phyloP scores from a whole-genome alignment of 164 flowering plant genomes.

The Nymphaea colorata region DNA sequence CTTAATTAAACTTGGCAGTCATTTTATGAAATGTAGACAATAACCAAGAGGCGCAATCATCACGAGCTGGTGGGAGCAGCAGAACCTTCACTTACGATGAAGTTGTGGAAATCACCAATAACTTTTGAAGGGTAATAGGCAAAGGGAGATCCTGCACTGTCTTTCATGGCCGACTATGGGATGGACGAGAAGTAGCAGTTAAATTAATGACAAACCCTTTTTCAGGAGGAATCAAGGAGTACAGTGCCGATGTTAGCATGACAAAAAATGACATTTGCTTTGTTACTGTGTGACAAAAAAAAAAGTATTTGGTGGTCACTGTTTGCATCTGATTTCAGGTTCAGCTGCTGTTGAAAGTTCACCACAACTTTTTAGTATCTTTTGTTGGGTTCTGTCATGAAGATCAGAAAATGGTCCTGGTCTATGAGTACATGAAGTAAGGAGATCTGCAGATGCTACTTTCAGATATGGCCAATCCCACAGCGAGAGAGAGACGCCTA shows the following conservation, averaged over 20 bases:
- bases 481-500: too few relatives aligned
- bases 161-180: conserved; percentile 9
- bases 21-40: too few relatives aligned
- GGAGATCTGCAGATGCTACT: neutral
- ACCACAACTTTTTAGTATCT: neutral
- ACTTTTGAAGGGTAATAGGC: conserved; percentile 26
- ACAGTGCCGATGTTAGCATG: conserved; percentile 26
- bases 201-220: conserved; percentile 32
- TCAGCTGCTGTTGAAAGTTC: conserved; percentile 1
- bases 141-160: conserved; percentile 47
- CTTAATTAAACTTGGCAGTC: too few relatives aligned
- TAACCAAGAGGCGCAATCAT: too few relatives aligned
- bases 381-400: neutral
- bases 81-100: conserved; percentile 21
- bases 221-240: conserved; percentile 24
- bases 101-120: conserved; percentile 23
- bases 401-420: neutral
- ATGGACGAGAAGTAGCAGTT: conserved; percentile 31
- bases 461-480: too few relatives aligned
- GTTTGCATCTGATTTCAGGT: too few relatives aligned
- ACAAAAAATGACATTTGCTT: neutral
- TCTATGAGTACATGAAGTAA: neutral
- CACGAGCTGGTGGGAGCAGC: too few relatives aligned
- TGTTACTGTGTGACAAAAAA: neutral
- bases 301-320: neutral